phyloP scores from a whole-genome alignment of 2,329 filamentous ascomycete species.

The Penicillium nordicum region DNA sequence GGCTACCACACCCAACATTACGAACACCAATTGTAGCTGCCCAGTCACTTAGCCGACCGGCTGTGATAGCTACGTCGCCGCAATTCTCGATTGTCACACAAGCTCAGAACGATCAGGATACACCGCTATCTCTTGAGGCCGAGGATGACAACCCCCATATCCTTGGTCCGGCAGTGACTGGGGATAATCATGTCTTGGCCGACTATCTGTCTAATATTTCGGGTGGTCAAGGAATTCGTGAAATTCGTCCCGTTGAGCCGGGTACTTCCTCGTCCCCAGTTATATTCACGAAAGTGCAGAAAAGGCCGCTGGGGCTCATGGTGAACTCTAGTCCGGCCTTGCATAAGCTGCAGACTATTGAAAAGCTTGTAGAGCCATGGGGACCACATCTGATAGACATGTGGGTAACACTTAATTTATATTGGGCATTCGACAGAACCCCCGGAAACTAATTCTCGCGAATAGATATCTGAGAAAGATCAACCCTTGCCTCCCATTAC shows the following conservation, averaged over 20 bases:
- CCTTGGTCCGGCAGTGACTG: conserved; percentile 11
- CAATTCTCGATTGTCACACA: neutral
- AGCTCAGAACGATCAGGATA: neutral
- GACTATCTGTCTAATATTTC: conserved; percentile 47
- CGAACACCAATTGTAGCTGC: neutral
- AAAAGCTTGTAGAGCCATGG: conserved; percentile 45
- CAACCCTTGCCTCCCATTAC: conserved; percentile 53
- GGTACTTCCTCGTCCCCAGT: conserved; percentile 20
- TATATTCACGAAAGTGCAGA: conserved; percentile 19
- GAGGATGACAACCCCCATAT: conserved; percentile 18
- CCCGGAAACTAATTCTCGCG: neutral
- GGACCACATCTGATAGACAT: neutral
- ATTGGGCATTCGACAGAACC: neutral
- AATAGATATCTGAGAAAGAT: conserved; percentile 49
- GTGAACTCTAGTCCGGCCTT: conserved; percentile 2
- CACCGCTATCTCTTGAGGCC: conserved; percentile 5
- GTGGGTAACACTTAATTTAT: neutral
- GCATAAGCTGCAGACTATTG: conserved; percentile 41
- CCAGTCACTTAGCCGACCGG: neutral
- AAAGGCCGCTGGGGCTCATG: conserved; percentile 7
- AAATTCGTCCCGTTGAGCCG: conserved; percentile 20
- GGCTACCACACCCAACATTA: neutral
- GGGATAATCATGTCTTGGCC: conserved; percentile 53
- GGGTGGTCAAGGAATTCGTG: conserved; percentile 11
- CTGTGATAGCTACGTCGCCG: neutral